Conservation (phyloP, 441 rosid species). For the Monsonia emarginata region DNA sequence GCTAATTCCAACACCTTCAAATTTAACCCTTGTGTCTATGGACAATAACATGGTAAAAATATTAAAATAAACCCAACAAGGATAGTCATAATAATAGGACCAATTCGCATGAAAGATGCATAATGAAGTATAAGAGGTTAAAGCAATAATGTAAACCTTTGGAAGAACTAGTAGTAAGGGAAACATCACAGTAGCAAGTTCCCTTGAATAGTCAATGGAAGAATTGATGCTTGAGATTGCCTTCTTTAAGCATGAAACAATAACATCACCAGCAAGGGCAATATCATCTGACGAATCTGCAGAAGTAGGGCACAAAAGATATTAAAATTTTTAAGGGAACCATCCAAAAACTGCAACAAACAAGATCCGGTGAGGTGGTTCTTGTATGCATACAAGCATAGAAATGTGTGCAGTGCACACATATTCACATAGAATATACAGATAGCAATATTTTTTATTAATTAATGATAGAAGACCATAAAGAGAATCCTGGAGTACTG, state of each 20-base stretch:
- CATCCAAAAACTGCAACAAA: not conserved
- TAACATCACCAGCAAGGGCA: constrained; percentile 48
- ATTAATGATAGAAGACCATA: not conserved
- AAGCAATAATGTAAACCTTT: constrained; percentile 36
- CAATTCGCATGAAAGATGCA: not conserved
- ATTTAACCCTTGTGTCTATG: constrained; percentile 65
- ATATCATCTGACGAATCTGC: constrained; percentile 49
- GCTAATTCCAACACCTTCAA: constrained; percentile 51
- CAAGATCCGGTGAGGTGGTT: not conserved
- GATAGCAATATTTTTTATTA: not conserved
- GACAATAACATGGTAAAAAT: constrained; percentile 14
- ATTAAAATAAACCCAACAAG: not conserved
- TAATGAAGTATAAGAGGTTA: constrained; percentile 7
- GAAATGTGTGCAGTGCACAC: not conserved
- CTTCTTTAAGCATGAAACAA: constrained; percentile 42
- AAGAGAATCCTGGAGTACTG: not conserved
- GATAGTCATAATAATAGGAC: not conserved
- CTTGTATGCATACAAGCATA: not conserved
- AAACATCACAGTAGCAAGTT: constrained; percentile 64
- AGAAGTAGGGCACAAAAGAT: constrained; percentile 11
- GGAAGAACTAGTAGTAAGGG: constrained; percentile 67
- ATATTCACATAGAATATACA: not conserved
- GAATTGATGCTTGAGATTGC: constrained; percentile 39
- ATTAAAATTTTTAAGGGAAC: not conserved
- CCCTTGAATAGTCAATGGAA: constrained; percentile 34